Conservation (phyloP, 1,284 basidiomycete species). For the Puccinia novopanici region DNA sequence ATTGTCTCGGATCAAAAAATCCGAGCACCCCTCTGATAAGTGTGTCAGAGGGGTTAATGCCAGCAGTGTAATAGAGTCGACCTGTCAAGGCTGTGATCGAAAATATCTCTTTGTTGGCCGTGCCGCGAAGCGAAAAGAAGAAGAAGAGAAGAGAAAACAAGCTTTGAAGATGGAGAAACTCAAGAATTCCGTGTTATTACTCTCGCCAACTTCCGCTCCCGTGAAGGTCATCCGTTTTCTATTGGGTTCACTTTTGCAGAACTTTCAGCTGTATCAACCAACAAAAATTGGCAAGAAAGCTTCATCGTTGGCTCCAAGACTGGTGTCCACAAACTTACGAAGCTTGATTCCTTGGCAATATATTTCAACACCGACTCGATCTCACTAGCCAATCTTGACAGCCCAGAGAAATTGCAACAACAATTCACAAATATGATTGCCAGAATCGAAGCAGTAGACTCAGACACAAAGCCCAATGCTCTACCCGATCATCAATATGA, state of each 20-base stretch:
- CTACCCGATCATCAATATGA: conserved; percentile 82
- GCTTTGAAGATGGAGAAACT: conserved; percentile 50
- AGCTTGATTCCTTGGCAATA: conserved; percentile 80
- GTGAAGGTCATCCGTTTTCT: conserved; percentile 91
- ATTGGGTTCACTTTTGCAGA: conserved; percentile 87
- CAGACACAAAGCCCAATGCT: neutral
- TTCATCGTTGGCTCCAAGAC: conserved; percentile 89
- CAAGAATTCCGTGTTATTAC: conserved; percentile 44
- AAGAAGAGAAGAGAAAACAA: conserved; percentile 49
- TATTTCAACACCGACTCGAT: conserved; percentile 95
- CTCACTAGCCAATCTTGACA: conserved; percentile 70
- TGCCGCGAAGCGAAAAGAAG: conserved; percentile 48
- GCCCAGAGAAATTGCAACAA: conserved; percentile 64
- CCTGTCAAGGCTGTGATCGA: conserved; percentile 51
- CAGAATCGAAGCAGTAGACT: conserved; percentile 54
- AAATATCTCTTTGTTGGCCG: conserved; percentile 48
- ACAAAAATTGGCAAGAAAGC: conserved; percentile 86
- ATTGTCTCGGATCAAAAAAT: no score
- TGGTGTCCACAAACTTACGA: conserved; percentile 91
- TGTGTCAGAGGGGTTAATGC: no score
- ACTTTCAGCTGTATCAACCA: conserved; percentile 90
- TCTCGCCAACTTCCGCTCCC: conserved; percentile 21
- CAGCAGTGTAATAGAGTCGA: conserved; percentile 29
- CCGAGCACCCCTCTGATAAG: no score
- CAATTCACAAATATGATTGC: conserved; percentile 72